Conservation (phyloP, 371 early-diverging fungal genomes). For the Mucor sp. region DNA sequence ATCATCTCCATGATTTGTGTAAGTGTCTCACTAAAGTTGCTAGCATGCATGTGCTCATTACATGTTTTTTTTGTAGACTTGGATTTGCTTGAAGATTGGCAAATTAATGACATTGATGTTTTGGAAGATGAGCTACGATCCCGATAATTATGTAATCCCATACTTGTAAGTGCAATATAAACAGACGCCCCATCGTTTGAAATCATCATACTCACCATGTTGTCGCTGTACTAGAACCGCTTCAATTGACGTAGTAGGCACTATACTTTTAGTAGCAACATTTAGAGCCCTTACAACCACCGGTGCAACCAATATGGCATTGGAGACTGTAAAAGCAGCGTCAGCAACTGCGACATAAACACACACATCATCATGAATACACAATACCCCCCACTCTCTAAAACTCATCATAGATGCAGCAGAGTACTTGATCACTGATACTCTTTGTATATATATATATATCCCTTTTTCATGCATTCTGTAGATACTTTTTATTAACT, state of each 20-base stretch:
- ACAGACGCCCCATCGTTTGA: too few species aligned
- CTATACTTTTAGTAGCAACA: slow-evolving; percentile 49
- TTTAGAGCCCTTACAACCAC: slow-evolving; percentile 39
- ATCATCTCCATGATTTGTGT: slow-evolving; percentile 42
- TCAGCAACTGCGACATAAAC: neutral
- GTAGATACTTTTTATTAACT: neutral
- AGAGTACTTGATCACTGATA: neutral
- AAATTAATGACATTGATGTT: slow-evolving; percentile 52
- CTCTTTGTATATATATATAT: neutral
- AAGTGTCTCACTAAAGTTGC: slow-evolving; percentile 14
- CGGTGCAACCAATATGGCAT: slow-evolving; percentile 40
- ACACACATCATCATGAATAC: neutral
- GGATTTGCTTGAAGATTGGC: slow-evolving; percentile 51
- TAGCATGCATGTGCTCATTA: neutral
- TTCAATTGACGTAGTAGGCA: slow-evolving; percentile 59
- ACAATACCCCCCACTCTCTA: neutral
- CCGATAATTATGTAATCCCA: slow-evolving; percentile 84
- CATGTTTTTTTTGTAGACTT: slow-evolving; percentile 27
- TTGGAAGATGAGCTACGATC: slow-evolving; percentile 76
- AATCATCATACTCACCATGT: neutral
- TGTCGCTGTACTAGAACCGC: slow-evolving; percentile 47
- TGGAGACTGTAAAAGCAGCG: neutral
- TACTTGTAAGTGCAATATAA: slow-evolving; percentile 53
- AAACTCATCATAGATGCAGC: neutral
- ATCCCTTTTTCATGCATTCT: neutral